Base-by-base conservation (phyloP, 345 rosid genomes). In the Aquilaria yunnanensis region DNA sequence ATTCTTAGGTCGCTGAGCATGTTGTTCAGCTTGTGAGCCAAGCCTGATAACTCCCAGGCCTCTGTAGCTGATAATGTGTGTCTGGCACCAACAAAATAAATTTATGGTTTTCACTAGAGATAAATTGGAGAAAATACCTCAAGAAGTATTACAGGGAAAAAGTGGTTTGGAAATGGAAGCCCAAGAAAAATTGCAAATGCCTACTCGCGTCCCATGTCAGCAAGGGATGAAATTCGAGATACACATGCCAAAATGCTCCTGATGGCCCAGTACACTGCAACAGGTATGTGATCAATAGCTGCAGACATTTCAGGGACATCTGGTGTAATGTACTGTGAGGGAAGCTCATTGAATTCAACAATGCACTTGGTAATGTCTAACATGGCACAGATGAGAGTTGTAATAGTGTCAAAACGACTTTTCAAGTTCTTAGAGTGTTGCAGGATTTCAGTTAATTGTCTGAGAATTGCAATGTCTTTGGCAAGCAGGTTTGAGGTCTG, bases 251-350 rank as follows among this genome's bases (percentile, higher is more conserved):
- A 67, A 10, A 83, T 80, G 58, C 90, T 69, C 68, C 92, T 78
- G 62, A 86, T 78, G 51, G 90, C 85, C 98, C 95, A 89, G 67
- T 89, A 86, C 53, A 92, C 94, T 10, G 96, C 86, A 31, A 78
- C 65, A 10, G 98, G 95, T 46, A 89, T 66, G 50, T 79, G 85
- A 13, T 79, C 23, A 50, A 57, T 58, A 58, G 82, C 90, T 0
- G 67, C 52, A 4, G 70, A 49, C 49, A 85, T 48, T 9, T 77
- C 82, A 0, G 85, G 61, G 56, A 61, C 48, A 37, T 77, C 90
- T 1, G 55, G 0, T 45, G 90, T 49, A 56, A 83, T 78, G 74
- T 89, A 86, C n/a, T 67, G 72, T 4, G 81, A 51, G 12, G 96
- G 92, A 33, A 92, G 85, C 55, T 82, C 83, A 63, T 72, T 79